Evolutionary conservation across 2,329 filamentous ascomycete species (phyloP), one percentile per base, ranked within the genome.

Genomic region (Pezicula carpinea): DNA sequence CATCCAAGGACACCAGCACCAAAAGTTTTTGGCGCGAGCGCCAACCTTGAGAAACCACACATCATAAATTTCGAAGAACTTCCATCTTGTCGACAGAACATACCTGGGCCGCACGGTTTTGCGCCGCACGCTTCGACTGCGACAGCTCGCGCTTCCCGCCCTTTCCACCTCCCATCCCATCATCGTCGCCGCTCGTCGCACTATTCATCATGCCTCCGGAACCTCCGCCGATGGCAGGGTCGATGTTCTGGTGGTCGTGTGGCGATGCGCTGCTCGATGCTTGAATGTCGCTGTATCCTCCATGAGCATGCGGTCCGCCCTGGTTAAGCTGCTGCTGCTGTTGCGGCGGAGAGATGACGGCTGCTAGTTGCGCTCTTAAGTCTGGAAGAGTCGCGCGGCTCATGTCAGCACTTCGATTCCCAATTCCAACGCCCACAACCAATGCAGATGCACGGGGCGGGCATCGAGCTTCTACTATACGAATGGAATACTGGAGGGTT

Each of bases 21-120:
- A 50, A 39, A 51, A 53, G 42, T 50, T 54, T 59, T 31, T 32
- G 18, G 6, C 54, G 51, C 59, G 33, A 41, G 50, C 46, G 39
- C n/a, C 22, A 34, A 36, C 42, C 47, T 45, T 21, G 21, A 35
- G 32, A 48, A 48, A 50, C 45, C 31, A 39, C 42, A 48, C 39
- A 51, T 44, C 47, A 34, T 42, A 15, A 46, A n/a, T n/a, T n/a
- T n/a, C n/a, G n/a, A n/a, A n/a, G n/a, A n/a, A n/a, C n/a, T n/a
- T 26, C 33, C 19, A 46, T 43, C n/a, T 38, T 33, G 15, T 14
- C 29, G 18, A 48, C 32, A 36, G 22, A 32, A 61, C 83, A 63
- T 78, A 96, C 93, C 83, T 99, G 93, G 45, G 93, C 93, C 59
- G 92, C 93, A 65, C 93, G 79, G 64, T 99, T 99, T 66, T 99